These are phyloP conservation scores for Mortierella sp. DNA, from an alignment of 371 early-diverging fungal species.

Conservation along the genomic window DNA sequence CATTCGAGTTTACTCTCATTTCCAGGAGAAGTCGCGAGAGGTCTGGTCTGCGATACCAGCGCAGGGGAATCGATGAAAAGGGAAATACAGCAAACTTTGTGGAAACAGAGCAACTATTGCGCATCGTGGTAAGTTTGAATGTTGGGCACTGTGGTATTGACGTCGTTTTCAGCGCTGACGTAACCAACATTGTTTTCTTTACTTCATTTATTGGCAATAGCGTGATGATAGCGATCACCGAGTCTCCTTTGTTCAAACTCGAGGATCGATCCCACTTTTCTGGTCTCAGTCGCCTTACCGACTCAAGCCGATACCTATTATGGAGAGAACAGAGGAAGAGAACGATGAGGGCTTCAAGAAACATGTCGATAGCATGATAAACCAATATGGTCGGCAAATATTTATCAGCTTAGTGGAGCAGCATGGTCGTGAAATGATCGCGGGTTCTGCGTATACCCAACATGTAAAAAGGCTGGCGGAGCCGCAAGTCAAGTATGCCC, in stretches of 20 bases:
- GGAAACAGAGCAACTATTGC: slow-evolving; percentile 95
- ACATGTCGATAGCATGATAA: slow-evolving; percentile 81
- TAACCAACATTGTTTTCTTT: not conserved
- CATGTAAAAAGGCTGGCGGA: slow-evolving; percentile 63
- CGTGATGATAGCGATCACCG: slow-evolving; percentile 63
- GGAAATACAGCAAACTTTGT: slow-evolving; percentile 98
- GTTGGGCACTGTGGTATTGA: not conserved
- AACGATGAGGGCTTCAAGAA: slow-evolving; percentile 68
- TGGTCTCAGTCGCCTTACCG: slow-evolving; percentile 81
- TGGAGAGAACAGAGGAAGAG: slow-evolving; percentile 70
- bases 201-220: slow-evolving; percentile 26
- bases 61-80: slow-evolving; percentile 93
- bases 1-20: slow-evolving; percentile 69
- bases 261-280: slow-evolving; percentile 75
- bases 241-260: slow-evolving; percentile 74
- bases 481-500: slow-evolving; percentile 50
- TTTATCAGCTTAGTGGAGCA: slow-evolving; percentile 94
- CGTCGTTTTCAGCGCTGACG: not conserved
- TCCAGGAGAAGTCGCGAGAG: slow-evolving; percentile 70
- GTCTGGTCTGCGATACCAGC: slow-evolving; percentile 90
- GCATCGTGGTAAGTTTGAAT: slow-evolving; percentile 35
- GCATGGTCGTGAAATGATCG: slow-evolving; percentile 86
- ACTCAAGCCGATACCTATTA: slow-evolving; percentile 72
- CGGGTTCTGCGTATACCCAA: slow-evolving; percentile 84
- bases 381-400: slow-evolving; percentile 83